phyloP scores from a whole-genome alignment of 257 asterid genomes.

The Euphrasia confusa region DNA sequence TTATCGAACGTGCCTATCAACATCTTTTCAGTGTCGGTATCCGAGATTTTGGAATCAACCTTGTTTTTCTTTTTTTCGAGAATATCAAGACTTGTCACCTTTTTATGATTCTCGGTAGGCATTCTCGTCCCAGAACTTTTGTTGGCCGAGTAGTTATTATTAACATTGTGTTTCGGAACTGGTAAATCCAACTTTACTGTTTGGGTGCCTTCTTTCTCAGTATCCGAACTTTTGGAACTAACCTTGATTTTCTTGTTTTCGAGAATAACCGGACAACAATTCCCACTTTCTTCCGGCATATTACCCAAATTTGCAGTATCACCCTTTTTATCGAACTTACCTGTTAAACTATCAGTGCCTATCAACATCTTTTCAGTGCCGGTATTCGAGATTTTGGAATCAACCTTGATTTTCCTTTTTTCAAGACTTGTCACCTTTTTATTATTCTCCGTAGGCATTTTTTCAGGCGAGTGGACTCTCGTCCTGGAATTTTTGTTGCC shows the following conservation, averaged over 20 bases:
- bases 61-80: neutral
- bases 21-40: neutral
- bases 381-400: neutral
- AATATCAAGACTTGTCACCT: neutral
- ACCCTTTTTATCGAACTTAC: neutral
- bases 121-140: slow-evolving; percentile 20
- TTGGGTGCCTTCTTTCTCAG: too few relatives aligned
- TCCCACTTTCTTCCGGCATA: too few relatives aligned
- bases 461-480: slow-evolving; percentile 16
- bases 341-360: neutral
- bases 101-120: slow-evolving; percentile 2
- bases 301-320: neutral
- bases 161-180: too few relatives aligned
- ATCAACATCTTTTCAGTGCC: neutral
- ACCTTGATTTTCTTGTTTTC: neutral
- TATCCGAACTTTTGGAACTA: neutral
- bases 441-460: slow-evolving; percentile 12
- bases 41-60: neutral
- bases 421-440: neutral
- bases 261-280: neutral
- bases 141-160: slow-evolving; percentile 19
- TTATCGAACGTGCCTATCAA: neutral
- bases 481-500: slow-evolving; percentile 23
- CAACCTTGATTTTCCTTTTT: neutral
- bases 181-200: too few relatives aligned